These are phyloP conservation scores for Debaryomyces tyrocola DNA, from an alignment of 805 yeast species.

Conservation along the genomic window DNA sequence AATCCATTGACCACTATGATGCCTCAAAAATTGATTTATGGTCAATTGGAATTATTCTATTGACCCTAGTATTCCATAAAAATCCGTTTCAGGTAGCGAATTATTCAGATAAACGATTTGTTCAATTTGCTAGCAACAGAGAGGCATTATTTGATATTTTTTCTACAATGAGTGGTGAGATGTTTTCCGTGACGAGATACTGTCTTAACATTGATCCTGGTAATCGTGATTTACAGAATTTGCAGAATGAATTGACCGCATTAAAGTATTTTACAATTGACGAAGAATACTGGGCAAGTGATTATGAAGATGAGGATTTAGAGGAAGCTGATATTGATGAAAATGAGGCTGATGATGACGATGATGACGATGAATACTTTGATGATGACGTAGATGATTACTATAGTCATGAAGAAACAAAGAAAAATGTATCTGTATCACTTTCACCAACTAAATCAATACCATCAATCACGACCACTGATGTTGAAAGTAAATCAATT, in stretches of 20 bases:
- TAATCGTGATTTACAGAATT: conserved; percentile 65
- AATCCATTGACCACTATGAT: conserved; percentile 58
- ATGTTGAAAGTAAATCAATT: conserved; percentile 5
- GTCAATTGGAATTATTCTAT: conserved; percentile 82
- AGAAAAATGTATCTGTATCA: conserved; percentile 5
- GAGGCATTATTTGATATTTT: conserved; percentile 91
- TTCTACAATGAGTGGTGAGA: conserved; percentile 82
- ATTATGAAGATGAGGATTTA: conserved; percentile 47
- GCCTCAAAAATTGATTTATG: conserved; percentile 85
- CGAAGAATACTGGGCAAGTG: conserved; percentile 56
- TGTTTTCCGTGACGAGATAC: conserved; percentile 79
- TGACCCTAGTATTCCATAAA: conserved; percentile 84
- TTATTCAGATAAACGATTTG: conserved; percentile 75
- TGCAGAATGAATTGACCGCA: conserved; percentile 59
- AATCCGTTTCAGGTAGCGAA: conserved; percentile 85
- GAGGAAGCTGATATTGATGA: conserved; percentile 22
- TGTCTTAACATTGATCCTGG: conserved; percentile 83
- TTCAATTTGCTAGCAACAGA: conserved; percentile 82
- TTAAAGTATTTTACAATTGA: conserved; percentile 78
- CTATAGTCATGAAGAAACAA: neutral
- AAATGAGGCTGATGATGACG: conserved; percentile 26
- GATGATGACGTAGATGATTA: conserved; percentile 2
- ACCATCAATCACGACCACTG: conserved; percentile 5
- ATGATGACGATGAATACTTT: conserved; percentile 9
- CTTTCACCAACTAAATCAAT: conserved; percentile 12